Evolutionary conservation across 352 stramenopile species (phyloP).

Genomic region (Pythium coloratum): DNA sequence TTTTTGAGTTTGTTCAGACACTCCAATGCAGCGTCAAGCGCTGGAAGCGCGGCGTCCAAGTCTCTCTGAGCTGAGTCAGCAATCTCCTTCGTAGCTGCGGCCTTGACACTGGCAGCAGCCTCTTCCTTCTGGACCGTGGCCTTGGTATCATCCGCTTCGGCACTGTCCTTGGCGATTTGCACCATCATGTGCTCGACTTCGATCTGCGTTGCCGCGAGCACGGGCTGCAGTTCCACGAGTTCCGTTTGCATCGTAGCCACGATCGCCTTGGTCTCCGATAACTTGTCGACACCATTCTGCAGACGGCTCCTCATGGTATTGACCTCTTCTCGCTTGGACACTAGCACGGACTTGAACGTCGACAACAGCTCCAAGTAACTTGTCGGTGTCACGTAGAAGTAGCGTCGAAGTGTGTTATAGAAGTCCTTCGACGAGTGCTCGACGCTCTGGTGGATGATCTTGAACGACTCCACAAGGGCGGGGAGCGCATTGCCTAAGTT

Average conservation of each 20-base stretch:
- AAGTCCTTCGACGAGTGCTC: slow-evolving; percentile 86
- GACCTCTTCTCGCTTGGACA: slow-evolving; percentile 89
- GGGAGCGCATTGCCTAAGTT: slow-evolving; percentile 53
- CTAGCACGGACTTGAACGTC: slow-evolving; percentile 90
- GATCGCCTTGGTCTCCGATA: slow-evolving; percentile 77
- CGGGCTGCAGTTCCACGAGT: slow-evolving; percentile 79
- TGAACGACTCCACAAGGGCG: slow-evolving; percentile 80
- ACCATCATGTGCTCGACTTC: slow-evolving; percentile 91
- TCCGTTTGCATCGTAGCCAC: slow-evolving; percentile 86
- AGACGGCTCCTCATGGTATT: slow-evolving; percentile 83
- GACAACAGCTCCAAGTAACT: slow-evolving; percentile 92
- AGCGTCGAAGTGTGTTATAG: slow-evolving; percentile 78
- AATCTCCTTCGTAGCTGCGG: slow-evolving; percentile 88
- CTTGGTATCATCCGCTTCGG: slow-evolving; percentile 87
- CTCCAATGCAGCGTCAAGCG: slow-evolving; percentile 83
- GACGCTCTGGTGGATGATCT: slow-evolving; percentile 90
- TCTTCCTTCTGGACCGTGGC: slow-evolving; percentile 88
- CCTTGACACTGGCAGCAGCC: slow-evolving; percentile 82
- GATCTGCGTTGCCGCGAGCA: slow-evolving; percentile 72
- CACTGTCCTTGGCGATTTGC: slow-evolving; percentile 88
- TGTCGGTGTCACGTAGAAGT: slow-evolving; percentile 94
- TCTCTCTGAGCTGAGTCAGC: slow-evolving; percentile 87
- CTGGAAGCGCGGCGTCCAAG: slow-evolving; percentile 85
- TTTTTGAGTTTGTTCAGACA: slow-evolving; percentile 92
- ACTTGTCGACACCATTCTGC: slow-evolving; percentile 87